Evolutionary conservation across 2,329 filamentous ascomycete species (phyloP).

Genomic region (Diaporthe australafricana): DNA sequence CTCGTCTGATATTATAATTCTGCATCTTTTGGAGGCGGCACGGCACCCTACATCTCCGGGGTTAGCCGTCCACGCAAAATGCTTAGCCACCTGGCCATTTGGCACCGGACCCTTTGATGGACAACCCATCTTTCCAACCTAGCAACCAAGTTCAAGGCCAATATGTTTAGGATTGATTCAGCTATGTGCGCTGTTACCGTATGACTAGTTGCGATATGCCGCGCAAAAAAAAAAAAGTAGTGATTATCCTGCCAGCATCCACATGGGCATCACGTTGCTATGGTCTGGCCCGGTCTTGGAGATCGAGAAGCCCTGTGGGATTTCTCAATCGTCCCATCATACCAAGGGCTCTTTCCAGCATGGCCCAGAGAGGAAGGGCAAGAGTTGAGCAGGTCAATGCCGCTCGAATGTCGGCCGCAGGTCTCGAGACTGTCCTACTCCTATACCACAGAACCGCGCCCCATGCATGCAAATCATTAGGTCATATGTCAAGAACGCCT

Average conservation of each 20-base stretch:
- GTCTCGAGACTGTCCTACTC: slow-evolving; percentile 19
- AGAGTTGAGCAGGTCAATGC: background rate
- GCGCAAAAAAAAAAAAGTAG: slow-evolving; percentile 3
- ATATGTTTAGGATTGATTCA: slow-evolving; percentile 24
- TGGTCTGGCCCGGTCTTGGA: background rate
- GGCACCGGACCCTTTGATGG: background rate
- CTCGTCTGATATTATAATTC: slow-evolving; percentile 5
- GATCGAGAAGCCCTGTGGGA: background rate
- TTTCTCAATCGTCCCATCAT: background rate
- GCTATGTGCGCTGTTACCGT: slow-evolving; percentile 23
- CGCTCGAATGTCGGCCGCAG: background rate
- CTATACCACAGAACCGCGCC: slow-evolving; percentile 6
- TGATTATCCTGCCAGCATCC: slow-evolving; percentile 14
- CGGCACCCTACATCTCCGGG: background rate
- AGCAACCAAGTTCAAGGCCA: background rate
- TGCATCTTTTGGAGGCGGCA: background rate
- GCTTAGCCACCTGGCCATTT: slow-evolving; percentile 19
- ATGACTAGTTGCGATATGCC: background rate
- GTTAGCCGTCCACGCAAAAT: background rate
- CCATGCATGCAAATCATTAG: slow-evolving; percentile 33
- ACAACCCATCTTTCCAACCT: background rate
- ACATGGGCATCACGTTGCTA: background rate
- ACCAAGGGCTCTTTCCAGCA: background rate
- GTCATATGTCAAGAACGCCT: slow-evolving; percentile 33
- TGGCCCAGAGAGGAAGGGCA: background rate